These are phyloP conservation scores for Steccherinum ochraceum DNA, from an alignment of 768 basidiomycete species.

Conservation along the genomic window DNA sequence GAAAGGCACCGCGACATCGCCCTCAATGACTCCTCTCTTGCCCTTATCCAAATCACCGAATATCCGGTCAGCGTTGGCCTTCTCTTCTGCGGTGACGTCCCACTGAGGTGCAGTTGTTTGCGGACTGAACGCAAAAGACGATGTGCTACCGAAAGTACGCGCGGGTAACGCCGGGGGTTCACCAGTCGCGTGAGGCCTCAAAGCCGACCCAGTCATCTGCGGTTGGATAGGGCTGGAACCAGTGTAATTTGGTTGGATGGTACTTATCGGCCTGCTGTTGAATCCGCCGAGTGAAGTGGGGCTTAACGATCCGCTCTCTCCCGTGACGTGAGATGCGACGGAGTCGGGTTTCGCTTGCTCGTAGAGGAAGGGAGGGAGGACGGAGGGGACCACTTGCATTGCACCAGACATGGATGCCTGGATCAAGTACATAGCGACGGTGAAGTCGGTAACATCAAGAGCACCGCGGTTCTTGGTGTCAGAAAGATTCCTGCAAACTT, in stretches of 20 bases:
- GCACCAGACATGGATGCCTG: conserved; percentile 85
- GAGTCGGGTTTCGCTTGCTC: conserved; percentile 61
- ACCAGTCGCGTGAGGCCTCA: conserved; percentile 16
- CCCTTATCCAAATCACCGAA: conserved; percentile 79
- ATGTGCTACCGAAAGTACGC: conserved; percentile 13
- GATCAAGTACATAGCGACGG: conserved; percentile 94
- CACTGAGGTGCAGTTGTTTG: conserved; percentile 36
- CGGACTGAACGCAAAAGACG: conserved; percentile 9
- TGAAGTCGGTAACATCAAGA: conserved; percentile 88
- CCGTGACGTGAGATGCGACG: conserved; percentile 48
- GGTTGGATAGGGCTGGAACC: conserved; percentile 51
- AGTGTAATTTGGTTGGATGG: conserved; percentile 58
- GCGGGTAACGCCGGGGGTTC: conserved; percentile 20
- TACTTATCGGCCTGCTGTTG: conserved; percentile 24
- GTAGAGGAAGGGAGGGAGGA: conserved; percentile 78
- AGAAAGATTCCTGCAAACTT: conserved; percentile 69
- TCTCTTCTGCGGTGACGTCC: conserved; percentile 83
- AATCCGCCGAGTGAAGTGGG: conserved; percentile 41
- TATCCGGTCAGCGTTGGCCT: conserved; percentile 66
- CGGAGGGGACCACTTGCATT: conserved; percentile 61
- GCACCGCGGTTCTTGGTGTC: conserved; percentile 89
- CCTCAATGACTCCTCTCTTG: conserved; percentile 78
- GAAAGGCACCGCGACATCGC: conserved; percentile 92
- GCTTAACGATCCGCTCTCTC: conserved; percentile 54
- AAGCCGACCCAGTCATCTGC: conserved; percentile 36